phyloP scores from a whole-genome alignment of 2,329 filamentous ascomycete species.

The Fusarium sp. region DNA sequence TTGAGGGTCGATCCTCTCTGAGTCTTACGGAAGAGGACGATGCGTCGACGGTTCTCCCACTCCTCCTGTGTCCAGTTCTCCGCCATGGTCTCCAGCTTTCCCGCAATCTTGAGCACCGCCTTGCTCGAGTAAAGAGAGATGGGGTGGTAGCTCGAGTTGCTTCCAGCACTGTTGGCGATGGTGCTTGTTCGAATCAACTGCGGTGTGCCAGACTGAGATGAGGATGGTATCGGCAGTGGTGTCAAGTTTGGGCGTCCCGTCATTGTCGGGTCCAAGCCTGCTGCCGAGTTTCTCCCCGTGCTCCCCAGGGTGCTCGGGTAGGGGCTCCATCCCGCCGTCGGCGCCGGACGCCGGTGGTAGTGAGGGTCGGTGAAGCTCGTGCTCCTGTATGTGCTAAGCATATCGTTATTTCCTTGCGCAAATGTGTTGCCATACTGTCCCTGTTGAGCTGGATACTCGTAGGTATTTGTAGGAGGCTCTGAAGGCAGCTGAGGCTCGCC shows the following conservation, averaged over 20 bases:
- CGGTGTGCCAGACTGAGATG: constrained; percentile 53
- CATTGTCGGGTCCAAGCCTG: constrained; percentile 57
- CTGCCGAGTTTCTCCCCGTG: constrained; percentile 56
- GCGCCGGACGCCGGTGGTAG: constrained; percentile 55
- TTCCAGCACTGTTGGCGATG: constrained; percentile 53
- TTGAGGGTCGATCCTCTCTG: constrained; percentile 86
- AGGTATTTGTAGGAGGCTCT: constrained; percentile 57
- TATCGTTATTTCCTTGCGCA: constrained; percentile 59
- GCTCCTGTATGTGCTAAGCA: constrained; percentile 68
- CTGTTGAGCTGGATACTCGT: constrained; percentile 59
- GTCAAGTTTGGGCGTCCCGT: constrained; percentile 60
- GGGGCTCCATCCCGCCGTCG: constrained; percentile 54
- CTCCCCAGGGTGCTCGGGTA: constrained; percentile 57
- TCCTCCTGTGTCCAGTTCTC: constrained; percentile 87
- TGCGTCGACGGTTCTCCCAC: constrained; percentile 79
- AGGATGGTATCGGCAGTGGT: constrained; percentile 61
- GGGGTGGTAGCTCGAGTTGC: constrained; percentile 73
- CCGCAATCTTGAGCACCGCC: constrained; percentile 85
- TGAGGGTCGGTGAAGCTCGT: constrained; percentile 63
- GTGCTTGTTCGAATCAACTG: constrained; percentile 69
- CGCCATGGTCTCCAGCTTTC: constrained; percentile 87
- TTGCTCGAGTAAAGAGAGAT: constrained; percentile 87
- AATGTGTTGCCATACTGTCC: constrained; percentile 55
- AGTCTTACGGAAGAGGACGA: constrained; percentile 88
- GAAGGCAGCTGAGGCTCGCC: constrained; percentile 53